Conservation (phyloP, 768 basidiomycete species). For the Leccinum boreale region DNA sequence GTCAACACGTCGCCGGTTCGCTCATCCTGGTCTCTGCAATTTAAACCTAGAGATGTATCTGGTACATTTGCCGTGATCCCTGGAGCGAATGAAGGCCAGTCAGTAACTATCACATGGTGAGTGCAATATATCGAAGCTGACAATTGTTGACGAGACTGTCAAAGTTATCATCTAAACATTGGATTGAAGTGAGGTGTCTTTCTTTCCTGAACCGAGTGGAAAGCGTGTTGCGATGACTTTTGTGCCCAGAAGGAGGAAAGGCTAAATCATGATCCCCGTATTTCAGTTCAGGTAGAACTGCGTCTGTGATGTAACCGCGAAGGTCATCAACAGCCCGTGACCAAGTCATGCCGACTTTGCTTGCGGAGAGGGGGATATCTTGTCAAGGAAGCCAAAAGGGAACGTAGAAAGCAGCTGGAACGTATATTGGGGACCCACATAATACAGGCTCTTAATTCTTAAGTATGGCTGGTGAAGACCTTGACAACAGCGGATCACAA, state of each 20-base stretch:
- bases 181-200: slow-evolving; percentile 32
- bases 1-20: slow-evolving; percentile 28
- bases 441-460: slow-evolving; percentile 12
- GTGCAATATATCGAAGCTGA: slow-evolving; percentile 8
- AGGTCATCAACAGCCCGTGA: slow-evolving; percentile 31
- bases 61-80: slow-evolving; percentile 31
- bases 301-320: slow-evolving; percentile 34
- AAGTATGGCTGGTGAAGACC: slow-evolving; percentile 7
- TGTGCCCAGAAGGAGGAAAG: slow-evolving; percentile 28
- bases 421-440: not conserved
- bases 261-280: slow-evolving; percentile 17
- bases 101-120: not conserved
- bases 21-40: slow-evolving; percentile 24
- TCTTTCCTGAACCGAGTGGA: slow-evolving; percentile 31
- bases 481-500: slow-evolving; percentile 22
- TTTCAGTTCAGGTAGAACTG: slow-evolving; percentile 32
- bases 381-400: not conserved
- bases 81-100: slow-evolving; percentile 3
- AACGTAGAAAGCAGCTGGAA: not conserved
- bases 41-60: slow-evolving; percentile 23
- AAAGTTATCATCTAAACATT: slow-evolving; percentile 24
- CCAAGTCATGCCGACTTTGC: slow-evolving; percentile 21
- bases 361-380: not conserved
- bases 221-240: slow-evolving; percentile 35
- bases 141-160: slow-evolving; percentile 29